Base-by-base conservation (phyloP, 2,329 filamentous ascomycete genomes). In the Ophiostoma ulmi region DNA sequence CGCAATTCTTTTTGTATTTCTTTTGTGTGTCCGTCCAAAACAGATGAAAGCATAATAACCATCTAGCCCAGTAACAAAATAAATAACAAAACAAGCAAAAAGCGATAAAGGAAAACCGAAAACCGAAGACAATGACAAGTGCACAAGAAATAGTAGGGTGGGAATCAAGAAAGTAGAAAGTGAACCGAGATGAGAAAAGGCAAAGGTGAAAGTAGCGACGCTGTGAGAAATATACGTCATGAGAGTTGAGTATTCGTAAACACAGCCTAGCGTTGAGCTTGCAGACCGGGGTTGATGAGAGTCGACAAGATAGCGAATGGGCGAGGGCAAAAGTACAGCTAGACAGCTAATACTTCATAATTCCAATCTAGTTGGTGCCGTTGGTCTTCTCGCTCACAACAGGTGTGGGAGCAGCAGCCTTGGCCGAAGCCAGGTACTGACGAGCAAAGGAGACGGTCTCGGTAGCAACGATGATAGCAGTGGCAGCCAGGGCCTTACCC, bases 401-500 rank as follows among this genome's bases (percentile, higher is more conserved):
- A 22, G 63, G 63, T 11, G 67, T 17, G 1, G 44, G 67, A 3
- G 67, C 69, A 75, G 90, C 84, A 36, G 84, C 81, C 81, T 90
- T 91, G 83, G 89, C 88, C 74, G 82, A 80, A 72, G 84, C 82
- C 67, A 92, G 77, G 75, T 87, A 84, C 69, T 81, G 81, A 77
- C 85, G 85, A 73, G 91, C 76, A 84, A 86, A 90, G 70, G 81
- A 81, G 69, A 91, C 79, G 1, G 87, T 85, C 79, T 93, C 89
- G 74, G 84, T 85, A 67, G 87, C 87, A 68, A 93, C 83, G 67
- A 91, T 84, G 67, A 93, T 81, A 35, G 86, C 85, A 17, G 91
- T 92, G 69, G 86, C 86, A 74, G 93, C 82, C 17, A 87, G 81
- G 13, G 91, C 91, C 83, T 91, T 93, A 76, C 89, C 86, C 72